Conservation (phyloP, 73 alveolate genomes). For the Uronychia setigera region DNA sequence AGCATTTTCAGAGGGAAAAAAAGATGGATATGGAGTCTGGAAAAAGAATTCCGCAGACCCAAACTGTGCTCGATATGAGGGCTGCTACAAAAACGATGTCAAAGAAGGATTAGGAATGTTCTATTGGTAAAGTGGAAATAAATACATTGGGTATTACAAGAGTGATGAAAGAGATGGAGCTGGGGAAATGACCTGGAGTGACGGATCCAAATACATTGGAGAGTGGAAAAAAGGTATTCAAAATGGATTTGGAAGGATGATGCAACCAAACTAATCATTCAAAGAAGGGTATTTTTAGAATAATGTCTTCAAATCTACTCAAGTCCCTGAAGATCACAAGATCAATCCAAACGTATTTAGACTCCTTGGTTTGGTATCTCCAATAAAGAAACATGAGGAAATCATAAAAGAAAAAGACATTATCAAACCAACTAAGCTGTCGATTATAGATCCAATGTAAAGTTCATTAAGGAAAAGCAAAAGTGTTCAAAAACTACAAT, state of each 20-base stretch:
- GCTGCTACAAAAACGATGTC: constrained; percentile 11
- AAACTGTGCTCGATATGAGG: neutral
- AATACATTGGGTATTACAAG: constrained; percentile 7
- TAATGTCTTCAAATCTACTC: neutral
- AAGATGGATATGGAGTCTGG: neutral
- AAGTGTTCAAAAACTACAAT: neutral
- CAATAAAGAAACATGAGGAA: neutral
- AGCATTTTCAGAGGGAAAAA: neutral
- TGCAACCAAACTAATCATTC: neutral
- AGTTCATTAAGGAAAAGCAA: neutral
- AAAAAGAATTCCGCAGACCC: neutral
- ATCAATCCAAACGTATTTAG: neutral
- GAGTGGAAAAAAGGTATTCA: constrained; percentile 2
- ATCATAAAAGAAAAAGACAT: neutral
- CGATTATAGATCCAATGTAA: neutral
- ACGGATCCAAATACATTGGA: constrained; percentile 19
- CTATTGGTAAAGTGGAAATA: neutral
- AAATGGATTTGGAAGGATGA: constrained; percentile 18
- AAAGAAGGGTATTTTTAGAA: neutral
- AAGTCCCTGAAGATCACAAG: neutral
- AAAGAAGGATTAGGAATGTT: constrained; percentile 31
- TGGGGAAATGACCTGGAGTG: constrained; percentile 16
- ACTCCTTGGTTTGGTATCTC: neutral
- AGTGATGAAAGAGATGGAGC: constrained; percentile 14
- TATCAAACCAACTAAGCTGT: neutral